Evolutionary conservation across 176 grass and related monocot species (phyloP), one percentile per base, ranked within the genome.

Genomic region (Paspalum notatum): DNA sequence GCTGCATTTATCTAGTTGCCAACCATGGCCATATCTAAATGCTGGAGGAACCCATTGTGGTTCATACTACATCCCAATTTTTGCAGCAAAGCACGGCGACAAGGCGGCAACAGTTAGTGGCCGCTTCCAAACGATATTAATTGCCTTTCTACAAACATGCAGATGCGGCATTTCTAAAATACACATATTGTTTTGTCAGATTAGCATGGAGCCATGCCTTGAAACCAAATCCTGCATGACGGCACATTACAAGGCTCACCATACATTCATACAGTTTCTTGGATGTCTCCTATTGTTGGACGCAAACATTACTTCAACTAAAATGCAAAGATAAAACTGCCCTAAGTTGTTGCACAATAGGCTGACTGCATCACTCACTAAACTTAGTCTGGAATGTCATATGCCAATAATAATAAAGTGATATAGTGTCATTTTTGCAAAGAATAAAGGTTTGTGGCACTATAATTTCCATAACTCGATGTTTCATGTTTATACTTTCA

Each of bases 401-500:
- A 62, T 40, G 7, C 21, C 27, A 62, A 70, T 32, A 3, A 32
- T 32, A 32, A 32, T 32, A 84, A 84, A 44, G 43, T 2, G 10
- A 18, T 17, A 0, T 27, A 14, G 8, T 38, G 15, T 7, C 9
- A 10, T 73, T 80, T 40, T 46, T 44, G 4, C 4, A 42, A 74
- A 37, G 18, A 27, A 79, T 58, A 74, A 54, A 62, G n/a, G 49
- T 73, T 84, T 65, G 12, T 61, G 12, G 38, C 18, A 59, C 24
- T 4, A 8, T 59, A 74, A 80, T 66, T 88, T 88, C 20, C 38
- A 20, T 70, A 71, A 77, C 42, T 25, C 5, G n/a, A n/a, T 50
- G 47, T 11, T 25, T 87, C 48, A 82, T 93, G 54, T 78, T 81
- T 86, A 81, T 81, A 13, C 70, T 89, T 83, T 91, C 86, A 99